These are phyloP conservation scores for Bondarzewia mesenterica DNA, from an alignment of 1,284 basidiomycete species.

Conservation along the genomic window DNA sequence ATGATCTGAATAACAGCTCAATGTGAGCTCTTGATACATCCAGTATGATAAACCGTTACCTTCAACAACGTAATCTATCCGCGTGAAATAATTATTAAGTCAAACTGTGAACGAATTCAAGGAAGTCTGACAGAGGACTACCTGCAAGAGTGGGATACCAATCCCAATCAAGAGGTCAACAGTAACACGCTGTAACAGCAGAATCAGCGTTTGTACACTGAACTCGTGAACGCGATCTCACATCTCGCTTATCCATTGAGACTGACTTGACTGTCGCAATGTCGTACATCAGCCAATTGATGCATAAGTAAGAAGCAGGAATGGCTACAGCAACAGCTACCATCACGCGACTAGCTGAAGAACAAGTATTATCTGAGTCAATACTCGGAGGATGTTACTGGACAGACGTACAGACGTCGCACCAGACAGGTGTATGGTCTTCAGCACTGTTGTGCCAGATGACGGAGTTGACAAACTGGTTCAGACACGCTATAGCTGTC, in stretches of 20 bases:
- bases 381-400: too few species aligned
- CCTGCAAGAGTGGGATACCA: slow-evolving; percentile 41
- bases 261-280: slow-evolving; percentile 37
- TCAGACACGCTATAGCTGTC: slow-evolving; percentile 19
- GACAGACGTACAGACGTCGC: slow-evolving; percentile 32
- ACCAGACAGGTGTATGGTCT: slow-evolving; percentile 29
- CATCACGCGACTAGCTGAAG: slow-evolving; percentile 30
- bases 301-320: slow-evolving; percentile 46
- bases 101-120: too few species aligned
- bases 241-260: slow-evolving; percentile 28
- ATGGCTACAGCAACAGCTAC: slow-evolving; percentile 37
- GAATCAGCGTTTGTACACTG: slow-evolving; percentile 2
- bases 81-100: too few species aligned
- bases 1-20: slow-evolving; percentile 24
- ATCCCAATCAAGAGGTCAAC: slow-evolving; percentile 39
- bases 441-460: slow-evolving; percentile 28
- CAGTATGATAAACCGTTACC: not conserved
- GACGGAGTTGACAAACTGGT: slow-evolving; percentile 24
- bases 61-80: not conserved
- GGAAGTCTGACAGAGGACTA: slow-evolving; percentile 41
- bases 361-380: too few species aligned
- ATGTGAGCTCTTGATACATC: not conserved
- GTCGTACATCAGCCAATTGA: slow-evolving; percentile 49
- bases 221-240: slow-evolving; percentile 12
- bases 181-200: slow-evolving; percentile 37